Evolutionary conservation across 139 green algal genomes (phyloP).

Genomic region (Zygnema cylindricum): DNA sequence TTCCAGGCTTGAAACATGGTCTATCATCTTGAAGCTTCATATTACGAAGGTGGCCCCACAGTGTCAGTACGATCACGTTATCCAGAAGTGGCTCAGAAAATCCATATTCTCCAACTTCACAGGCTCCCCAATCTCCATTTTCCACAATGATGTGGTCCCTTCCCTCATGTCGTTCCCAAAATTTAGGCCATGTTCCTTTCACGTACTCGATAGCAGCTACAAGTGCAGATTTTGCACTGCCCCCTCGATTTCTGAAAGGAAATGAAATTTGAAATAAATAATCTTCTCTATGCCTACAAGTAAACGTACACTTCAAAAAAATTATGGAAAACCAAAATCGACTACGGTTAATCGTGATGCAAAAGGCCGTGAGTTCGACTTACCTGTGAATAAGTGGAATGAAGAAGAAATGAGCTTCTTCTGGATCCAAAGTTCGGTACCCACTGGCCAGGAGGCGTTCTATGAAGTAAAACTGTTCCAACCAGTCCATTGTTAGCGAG

Average conservation of each 20-base stretch:
- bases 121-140: constrained; percentile 16
- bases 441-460: constrained; percentile 53
- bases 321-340: neutral
- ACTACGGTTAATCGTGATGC: neutral
- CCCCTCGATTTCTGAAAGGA: neutral
- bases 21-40: neutral
- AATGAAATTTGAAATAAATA: too few species aligned
- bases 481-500: constrained; percentile 10
- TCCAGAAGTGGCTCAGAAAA: neutral
- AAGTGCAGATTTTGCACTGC: neutral
- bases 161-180: constrained; percentile 69
- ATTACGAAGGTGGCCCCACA: constrained; percentile 21
- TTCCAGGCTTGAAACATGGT: constrained; percentile 60
- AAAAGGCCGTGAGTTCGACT: neutral
- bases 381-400: constrained; percentile 43
- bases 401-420: constrained; percentile 63
- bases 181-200: constrained; percentile 67
- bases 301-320: neutral
- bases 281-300: neutral
- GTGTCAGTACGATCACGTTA: neutral
- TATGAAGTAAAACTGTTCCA: constrained; percentile 38
- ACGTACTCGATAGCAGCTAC: constrained; percentile 64
- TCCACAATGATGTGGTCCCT: constrained; percentile 24
- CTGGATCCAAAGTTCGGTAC: constrained; percentile 40
- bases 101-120: neutral